Percentiles rank a stretch among this genome's conserved stretches.
phyloP scores from a whole-genome alignment of 2,329 filamentous ascomycete species.

The Trichoderma cornu-damae region DNA sequence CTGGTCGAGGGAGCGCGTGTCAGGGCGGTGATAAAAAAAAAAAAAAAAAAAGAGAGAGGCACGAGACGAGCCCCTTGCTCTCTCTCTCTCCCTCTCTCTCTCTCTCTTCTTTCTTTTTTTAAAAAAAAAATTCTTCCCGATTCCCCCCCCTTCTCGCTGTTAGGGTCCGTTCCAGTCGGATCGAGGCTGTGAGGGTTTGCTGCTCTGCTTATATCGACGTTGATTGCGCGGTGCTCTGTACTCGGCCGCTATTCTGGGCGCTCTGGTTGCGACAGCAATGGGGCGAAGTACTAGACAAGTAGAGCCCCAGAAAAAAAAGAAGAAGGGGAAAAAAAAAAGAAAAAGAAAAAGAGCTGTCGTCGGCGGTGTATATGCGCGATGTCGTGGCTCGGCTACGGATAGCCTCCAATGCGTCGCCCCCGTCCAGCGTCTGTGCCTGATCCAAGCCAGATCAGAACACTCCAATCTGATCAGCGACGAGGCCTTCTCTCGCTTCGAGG shows the following conservation, averaged over 20 bases:
- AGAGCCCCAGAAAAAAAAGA: not conserved
- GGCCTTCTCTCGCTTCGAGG: constrained; percentile 8
- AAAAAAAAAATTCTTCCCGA: too few species aligned
- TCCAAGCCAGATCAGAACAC: constrained; percentile 11
- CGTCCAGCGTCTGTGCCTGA: not conserved
- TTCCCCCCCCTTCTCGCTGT: not conserved
- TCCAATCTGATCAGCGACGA: constrained; percentile 14
- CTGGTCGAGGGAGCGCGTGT: constrained; percentile 2
- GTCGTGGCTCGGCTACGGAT: not conserved
- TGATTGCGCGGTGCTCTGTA: not conserved
- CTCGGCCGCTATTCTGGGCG: not conserved
- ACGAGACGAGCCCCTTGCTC: constrained; percentile 7
- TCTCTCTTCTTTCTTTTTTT: not conserved
- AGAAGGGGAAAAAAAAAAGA: too few species aligned
- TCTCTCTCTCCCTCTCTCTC: not conserved
- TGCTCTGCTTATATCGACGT: constrained; percentile 4
- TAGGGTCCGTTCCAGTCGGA: constrained; percentile 8
- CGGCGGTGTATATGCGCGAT: constrained; percentile 8
- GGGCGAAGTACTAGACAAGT: not conserved
- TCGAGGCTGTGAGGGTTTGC: not conserved
- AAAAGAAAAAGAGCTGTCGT: not conserved
- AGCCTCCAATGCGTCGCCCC: constrained; percentile 1
- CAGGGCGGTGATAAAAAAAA: not conserved
- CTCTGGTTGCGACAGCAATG: constrained; percentile 13
- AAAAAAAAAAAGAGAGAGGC: too few species aligned